Percentiles rank a stretch among this genome's conserved stretches.
Evolutionary conservation across 495 filamentous ascomycete genomes (phyloP).

Genomic region (Aspergillus sparsus): DNA sequence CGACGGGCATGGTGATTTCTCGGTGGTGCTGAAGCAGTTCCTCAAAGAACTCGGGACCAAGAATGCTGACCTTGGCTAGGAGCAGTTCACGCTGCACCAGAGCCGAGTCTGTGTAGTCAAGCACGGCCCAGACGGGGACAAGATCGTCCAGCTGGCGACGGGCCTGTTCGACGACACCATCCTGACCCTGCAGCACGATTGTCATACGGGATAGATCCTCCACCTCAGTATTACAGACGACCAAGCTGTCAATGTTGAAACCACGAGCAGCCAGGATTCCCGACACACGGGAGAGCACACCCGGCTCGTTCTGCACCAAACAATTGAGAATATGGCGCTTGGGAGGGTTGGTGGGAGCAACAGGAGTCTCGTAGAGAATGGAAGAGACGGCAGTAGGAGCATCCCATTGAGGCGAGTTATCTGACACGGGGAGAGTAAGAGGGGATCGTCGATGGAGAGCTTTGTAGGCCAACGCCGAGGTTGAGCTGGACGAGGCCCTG

Average conservation of each 20-base stretch:
- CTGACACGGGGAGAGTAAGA: slow-evolving; percentile 74
- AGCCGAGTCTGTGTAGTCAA: slow-evolving; percentile 90
- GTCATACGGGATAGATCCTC: slow-evolving; percentile 97
- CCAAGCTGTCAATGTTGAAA: slow-evolving; percentile 98
- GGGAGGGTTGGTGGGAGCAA: slow-evolving; percentile 76
- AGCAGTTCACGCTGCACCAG: slow-evolving; percentile 96
- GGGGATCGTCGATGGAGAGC: slow-evolving; percentile 86
- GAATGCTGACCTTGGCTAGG: slow-evolving; percentile 92
- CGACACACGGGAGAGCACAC: slow-evolving; percentile 92
- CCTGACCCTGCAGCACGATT: slow-evolving; percentile 92
- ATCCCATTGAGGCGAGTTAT: slow-evolving; percentile 80
- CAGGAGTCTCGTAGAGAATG: slow-evolving; percentile 97
- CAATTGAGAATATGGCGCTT: slow-evolving; percentile 97
- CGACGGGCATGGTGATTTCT: slow-evolving; percentile 59
- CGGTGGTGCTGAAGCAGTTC: slow-evolving; percentile 93
- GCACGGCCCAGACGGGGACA: slow-evolving; percentile 96
- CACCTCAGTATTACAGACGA: slow-evolving; percentile 98
- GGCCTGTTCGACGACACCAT: slow-evolving; percentile 97
- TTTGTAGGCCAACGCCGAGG: slow-evolving; percentile 95
- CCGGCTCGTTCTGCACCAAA: slow-evolving; percentile 97
- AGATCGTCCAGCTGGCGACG: slow-evolving; percentile 93
- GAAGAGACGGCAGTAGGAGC: slow-evolving; percentile 93
- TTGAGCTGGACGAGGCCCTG: slow-evolving; percentile 61
- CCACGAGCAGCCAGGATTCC: slow-evolving; percentile 94
- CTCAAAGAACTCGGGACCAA: slow-evolving; percentile 97